A percentile compares a stretch with the other conserved stretches of the same genome.
These are phyloP conservation scores for Ogataea ramenticola DNA, from an alignment of 805 yeast genomes.

Conservation along the genomic window DNA sequence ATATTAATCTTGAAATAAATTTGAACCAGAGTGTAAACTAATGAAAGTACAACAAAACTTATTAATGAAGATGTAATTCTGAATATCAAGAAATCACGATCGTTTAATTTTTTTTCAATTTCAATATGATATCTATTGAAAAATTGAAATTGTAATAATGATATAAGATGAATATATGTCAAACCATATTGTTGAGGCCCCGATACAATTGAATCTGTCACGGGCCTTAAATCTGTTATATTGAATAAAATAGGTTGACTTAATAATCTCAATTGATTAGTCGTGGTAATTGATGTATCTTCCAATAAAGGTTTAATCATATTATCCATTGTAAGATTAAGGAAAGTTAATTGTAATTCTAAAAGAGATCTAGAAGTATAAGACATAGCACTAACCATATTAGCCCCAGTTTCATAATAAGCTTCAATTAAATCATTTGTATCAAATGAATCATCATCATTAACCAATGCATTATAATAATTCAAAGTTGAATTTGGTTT, in stretches of 20 bases:
- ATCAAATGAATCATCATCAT: conserved; percentile 15
- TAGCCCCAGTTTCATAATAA: conserved; percentile 57
- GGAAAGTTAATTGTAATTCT: conserved; percentile 26
- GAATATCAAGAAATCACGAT: conserved; percentile 40
- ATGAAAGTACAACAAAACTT: conserved; percentile 45
- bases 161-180: conserved; percentile 56
- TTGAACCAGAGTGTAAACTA: conserved; percentile 53
- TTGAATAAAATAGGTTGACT: conserved; percentile 14
- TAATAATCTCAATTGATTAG: conserved; percentile 2
- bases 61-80: conserved; percentile 42
- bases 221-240: conserved; percentile 45
- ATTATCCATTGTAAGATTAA: conserved; percentile 5
- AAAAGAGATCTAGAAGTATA: conserved; percentile 34
- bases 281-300: not conserved
- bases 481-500: conserved; percentile 41
- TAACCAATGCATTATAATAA: conserved; percentile 27
- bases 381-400: conserved; percentile 36
- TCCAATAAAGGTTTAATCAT: conserved; percentile 6
- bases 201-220: conserved; percentile 36
- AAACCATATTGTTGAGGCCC: conserved; percentile 71
- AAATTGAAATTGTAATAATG: conserved; percentile 59
- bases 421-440: conserved; percentile 28
- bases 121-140: conserved; percentile 45
- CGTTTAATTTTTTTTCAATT: conserved; percentile 39
- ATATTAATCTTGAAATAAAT: conserved; percentile 60